Evolutionary conservation across 805 yeast genomes (phyloP).

Genomic region (Wickerhamiella vanderwaltii): DNA sequence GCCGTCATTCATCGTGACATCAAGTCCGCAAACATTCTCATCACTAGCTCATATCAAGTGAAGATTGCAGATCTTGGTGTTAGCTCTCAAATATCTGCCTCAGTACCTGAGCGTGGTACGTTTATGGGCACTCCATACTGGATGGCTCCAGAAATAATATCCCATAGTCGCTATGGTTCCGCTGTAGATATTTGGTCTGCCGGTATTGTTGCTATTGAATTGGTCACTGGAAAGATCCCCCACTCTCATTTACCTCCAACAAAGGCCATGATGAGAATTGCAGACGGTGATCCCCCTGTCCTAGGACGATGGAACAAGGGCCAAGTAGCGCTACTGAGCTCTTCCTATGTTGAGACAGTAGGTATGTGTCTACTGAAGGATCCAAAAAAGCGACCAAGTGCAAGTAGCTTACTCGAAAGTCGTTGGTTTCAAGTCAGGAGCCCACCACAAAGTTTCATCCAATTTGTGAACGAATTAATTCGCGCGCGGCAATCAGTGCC

Average conservation of each 20-base stretch:
- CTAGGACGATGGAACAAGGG: slow-evolving; percentile 21
- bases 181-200: slow-evolving; percentile 94
- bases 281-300: slow-evolving; percentile 50
- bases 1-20: slow-evolving; percentile 79
- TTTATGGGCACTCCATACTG: slow-evolving; percentile 94
- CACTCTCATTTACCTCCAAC: slow-evolving; percentile 58
- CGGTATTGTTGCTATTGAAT: slow-evolving; percentile 84
- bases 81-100: slow-evolving; percentile 60
- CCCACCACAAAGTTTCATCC: slow-evolving; percentile 13
- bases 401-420: slow-evolving; percentile 41
- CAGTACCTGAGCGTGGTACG: slow-evolving; percentile 45
- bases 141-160: slow-evolving; percentile 98
- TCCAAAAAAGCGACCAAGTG: slow-evolving; percentile 54
- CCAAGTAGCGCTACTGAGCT: slow-evolving; percentile 8
- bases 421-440: slow-evolving; percentile 34
- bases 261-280: slow-evolving; percentile 62
- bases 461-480: slow-evolving; percentile 8
- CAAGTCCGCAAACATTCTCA: slow-evolving; percentile 75
- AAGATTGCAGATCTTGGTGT: slow-evolving; percentile 93
- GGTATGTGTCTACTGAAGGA: slow-evolving; percentile 53
- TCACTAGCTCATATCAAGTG: slow-evolving; percentile 55
- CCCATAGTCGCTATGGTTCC: slow-evolving; percentile 56
- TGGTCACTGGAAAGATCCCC: slow-evolving; percentile 76
- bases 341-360: slow-evolving; percentile 42
- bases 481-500: neutral